Percentiles rank a stretch among this genome's conserved stretches.
Conservation (phyloP, 2,329 filamentous ascomycete genomes). For the Stachybotrys elegans region DNA sequence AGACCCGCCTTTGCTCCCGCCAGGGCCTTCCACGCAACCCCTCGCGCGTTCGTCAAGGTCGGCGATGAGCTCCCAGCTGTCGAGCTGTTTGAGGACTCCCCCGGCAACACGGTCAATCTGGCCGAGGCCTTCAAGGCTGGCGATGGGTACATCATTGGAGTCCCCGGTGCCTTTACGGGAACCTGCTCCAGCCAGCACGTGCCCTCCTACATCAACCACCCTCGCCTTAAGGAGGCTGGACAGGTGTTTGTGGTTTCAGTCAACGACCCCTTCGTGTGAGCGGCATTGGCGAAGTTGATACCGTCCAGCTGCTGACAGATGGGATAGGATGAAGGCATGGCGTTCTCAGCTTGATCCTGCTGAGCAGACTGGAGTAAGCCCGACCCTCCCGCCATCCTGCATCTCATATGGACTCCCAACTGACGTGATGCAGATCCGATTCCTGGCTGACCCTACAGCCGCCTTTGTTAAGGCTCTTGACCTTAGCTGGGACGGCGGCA, state of each 20-base stretch:
- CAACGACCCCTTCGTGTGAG: slow-evolving; percentile 93
- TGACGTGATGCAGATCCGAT: slow-evolving; percentile 63
- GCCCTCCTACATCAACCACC: slow-evolving; percentile 79
- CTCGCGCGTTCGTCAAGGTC: slow-evolving; percentile 61
- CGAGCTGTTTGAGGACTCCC: slow-evolving; percentile 77
- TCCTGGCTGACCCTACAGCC: slow-evolving; percentile 76
- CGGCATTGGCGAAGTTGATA: no score
- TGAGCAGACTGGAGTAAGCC: slow-evolving; percentile 68
- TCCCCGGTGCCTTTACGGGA: slow-evolving; percentile 70
- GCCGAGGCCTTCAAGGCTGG: slow-evolving; percentile 66
- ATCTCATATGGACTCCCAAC: slow-evolving; percentile 2
- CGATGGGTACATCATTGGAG: slow-evolving; percentile 79
- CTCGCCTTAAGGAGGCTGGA: slow-evolving; percentile 72
- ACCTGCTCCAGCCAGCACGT: slow-evolving; percentile 63
- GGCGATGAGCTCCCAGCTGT: slow-evolving; percentile 77
- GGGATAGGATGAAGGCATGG: slow-evolving; percentile 82
- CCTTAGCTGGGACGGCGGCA: slow-evolving; percentile 68
- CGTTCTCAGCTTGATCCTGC: slow-evolving; percentile 69
- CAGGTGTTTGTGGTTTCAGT: slow-evolving; percentile 86
- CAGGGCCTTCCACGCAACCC: slow-evolving; percentile 59
- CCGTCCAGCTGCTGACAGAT: slow-evolving; percentile 6
- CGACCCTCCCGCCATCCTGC: not conserved
- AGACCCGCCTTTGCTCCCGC: slow-evolving; percentile 18
- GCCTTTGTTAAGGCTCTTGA: slow-evolving; percentile 81
- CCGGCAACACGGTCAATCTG: slow-evolving; percentile 86